Evolutionary conservation across 2,329 filamentous ascomycete species (phyloP).

Genomic region (Ceratocystis harringtonii): DNA sequence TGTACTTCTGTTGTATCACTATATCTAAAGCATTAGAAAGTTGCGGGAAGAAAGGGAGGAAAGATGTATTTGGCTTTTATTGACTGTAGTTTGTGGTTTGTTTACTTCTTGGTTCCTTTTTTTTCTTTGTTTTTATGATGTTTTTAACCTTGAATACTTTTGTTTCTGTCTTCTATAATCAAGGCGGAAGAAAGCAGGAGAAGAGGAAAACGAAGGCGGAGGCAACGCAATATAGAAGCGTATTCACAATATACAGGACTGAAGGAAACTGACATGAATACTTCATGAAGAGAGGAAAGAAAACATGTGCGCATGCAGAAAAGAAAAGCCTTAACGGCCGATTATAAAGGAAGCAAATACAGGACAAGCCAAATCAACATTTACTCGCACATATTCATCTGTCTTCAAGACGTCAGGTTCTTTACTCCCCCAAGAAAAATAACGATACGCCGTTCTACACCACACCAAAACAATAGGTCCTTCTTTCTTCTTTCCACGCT

Average conservation of each 20-base stretch:
- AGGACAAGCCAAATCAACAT: neutral
- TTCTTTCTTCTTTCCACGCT: neutral
- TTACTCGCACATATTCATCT: neutral
- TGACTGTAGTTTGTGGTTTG: neutral
- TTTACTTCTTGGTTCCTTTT: neutral
- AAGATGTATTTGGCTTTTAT: neutral
- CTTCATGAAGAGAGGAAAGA: too few species aligned
- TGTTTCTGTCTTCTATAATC: neutral
- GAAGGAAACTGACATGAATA: too few species aligned
- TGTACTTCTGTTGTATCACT: conserved; percentile 6
- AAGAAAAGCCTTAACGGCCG: neutral
- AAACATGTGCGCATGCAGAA: too few species aligned
- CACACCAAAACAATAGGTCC: neutral
- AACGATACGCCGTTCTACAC: neutral
- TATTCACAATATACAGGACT: too few species aligned
- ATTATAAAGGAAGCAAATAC: neutral
- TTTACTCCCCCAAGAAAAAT: neutral
- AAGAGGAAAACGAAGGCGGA: neutral
- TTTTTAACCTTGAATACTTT: neutral
- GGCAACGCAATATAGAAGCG: too few species aligned
- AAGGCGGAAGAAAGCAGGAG: neutral
- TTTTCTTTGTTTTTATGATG: neutral
- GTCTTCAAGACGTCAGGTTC: neutral
- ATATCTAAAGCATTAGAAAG: conserved; percentile 3
- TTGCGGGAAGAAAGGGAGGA: neutral